Evolutionary conservation across 441 rosid genomes (phyloP), one percentile per base, ranked within the genome.

Genomic region (Gossypium gossypioides): DNA sequence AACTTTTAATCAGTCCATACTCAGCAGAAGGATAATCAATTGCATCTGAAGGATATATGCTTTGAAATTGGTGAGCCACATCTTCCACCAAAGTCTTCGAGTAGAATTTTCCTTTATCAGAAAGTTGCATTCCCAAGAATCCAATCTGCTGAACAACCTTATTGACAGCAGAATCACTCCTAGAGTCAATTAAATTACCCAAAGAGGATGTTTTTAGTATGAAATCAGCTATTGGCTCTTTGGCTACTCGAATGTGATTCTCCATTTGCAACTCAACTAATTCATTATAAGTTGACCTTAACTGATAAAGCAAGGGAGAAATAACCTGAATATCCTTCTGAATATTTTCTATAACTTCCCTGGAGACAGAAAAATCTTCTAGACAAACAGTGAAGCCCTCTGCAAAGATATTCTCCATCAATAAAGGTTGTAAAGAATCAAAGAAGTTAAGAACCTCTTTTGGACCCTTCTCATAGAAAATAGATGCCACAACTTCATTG

Each of bases 71-170:
- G 34, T 74, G 77, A 21, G 89, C 92, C 80, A 91, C 79, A 58
- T 96, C 99, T 37, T 93, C 97, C 68, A 89, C 83, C 80, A 96
- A 75, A 18, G 85, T 82, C 83, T 85, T 88, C 0, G 98, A 86
- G 75, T 96, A 96, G 57, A 93, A 84, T 24, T 73, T 73, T 65
- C 76, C 71, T 73, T 27, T 73, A 73, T 66, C 64, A 51, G 71
- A 73, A 24, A 73, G 55, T 19, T 73, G 76, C 65, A 52, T 15
- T 4, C 76, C 76, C 25, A 73, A 42, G 55, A 73, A 73, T 6
- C 76, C 76, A 73, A 73, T 65, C 44, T 73, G 71, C 68, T 73
- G 76, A 65, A 73, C 70, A 19, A 73, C 61, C 59, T 73, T 73
- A 54, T 27, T 55, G 34, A 55, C 32, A 25, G 76, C 64, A 15